Percentiles rank a stretch among this genome's conserved stretches.
Evolutionary conservation across 768 basidiomycete species (phyloP).

Genomic region (Leccinum sublutescens): DNA sequence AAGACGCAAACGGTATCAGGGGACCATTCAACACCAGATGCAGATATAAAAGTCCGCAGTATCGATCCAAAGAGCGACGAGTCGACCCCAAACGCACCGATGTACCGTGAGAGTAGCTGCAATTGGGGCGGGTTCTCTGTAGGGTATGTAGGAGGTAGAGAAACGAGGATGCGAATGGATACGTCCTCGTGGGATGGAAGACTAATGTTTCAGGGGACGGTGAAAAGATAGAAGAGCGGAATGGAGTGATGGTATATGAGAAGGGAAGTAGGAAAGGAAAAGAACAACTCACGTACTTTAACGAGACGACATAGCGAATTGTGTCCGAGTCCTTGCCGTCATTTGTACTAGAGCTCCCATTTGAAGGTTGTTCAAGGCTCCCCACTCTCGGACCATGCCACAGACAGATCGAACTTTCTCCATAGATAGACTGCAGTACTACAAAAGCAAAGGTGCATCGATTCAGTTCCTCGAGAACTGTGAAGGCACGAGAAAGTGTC

Average conservation of each 20-base stretch:
- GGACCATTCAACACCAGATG: conserved; percentile 73
- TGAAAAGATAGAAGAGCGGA: neutral
- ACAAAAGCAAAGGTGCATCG: conserved; percentile 6
- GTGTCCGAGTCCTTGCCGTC: conserved; percentile 28
- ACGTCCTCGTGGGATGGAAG: conserved; percentile 54
- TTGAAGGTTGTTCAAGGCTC: conserved; percentile 7
- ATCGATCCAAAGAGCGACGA: conserved; percentile 72
- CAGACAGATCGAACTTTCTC: conserved; percentile 58
- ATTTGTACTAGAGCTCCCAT: conserved; percentile 7
- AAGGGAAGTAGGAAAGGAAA: neutral
- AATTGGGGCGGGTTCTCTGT: conserved; percentile 69
- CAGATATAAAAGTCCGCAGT: conserved; percentile 77
- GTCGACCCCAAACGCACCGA: conserved; percentile 77
- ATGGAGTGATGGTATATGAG: neutral
- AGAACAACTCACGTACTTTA: conserved; percentile 50
- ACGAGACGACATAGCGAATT: conserved; percentile 62
- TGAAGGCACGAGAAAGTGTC: neutral
- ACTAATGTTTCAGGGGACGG: conserved; percentile 29
- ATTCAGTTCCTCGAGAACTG: neutral
- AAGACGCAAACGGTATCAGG: conserved; percentile 78
- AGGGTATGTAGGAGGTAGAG: conserved; percentile 63
- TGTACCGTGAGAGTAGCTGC: conserved; percentile 80
- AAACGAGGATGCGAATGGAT: conserved; percentile 54
- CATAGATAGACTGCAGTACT: conserved; percentile 84
- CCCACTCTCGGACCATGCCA: conserved; percentile 44